Percentiles rank a stretch among this genome's conserved stretches.
Conservation (phyloP, 2,329 filamentous ascomycete genomes). For the Paramyrothecium roridum region DNA sequence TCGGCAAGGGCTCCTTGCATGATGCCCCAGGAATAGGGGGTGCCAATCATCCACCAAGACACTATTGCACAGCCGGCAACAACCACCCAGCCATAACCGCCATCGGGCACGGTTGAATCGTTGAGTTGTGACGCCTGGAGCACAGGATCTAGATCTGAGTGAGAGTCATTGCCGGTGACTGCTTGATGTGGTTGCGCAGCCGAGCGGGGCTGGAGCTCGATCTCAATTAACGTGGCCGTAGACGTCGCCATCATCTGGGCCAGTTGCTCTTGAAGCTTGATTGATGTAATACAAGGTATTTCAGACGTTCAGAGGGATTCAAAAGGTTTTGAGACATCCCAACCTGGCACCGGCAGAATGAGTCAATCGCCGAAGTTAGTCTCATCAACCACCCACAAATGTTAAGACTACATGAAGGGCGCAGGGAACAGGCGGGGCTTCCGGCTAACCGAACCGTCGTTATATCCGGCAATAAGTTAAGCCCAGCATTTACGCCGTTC, state of each 20-base stretch:
- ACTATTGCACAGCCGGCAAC: constrained; percentile 47
- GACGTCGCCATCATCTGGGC: background rate
- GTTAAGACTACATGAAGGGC: too few relatives aligned
- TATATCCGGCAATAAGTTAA: too few relatives aligned
- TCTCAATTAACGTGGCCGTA: background rate
- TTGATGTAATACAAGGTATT: background rate
- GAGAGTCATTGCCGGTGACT: background rate
- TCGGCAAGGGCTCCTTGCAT: constrained; percentile 55
- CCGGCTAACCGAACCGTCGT: too few relatives aligned
- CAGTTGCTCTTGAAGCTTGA: too few relatives aligned
- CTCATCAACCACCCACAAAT: too few relatives aligned
- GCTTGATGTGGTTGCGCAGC: background rate
- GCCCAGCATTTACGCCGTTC: too few relatives aligned
- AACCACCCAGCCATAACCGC: constrained; percentile 55
- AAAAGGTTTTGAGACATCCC: too few relatives aligned
- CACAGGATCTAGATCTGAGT: constrained; percentile 6
- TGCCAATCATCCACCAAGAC: constrained; percentile 56
- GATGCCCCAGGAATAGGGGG: constrained; percentile 57
- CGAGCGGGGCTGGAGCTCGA: background rate
- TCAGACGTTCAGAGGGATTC: too few relatives aligned
- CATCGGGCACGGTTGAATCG: constrained; percentile 47
- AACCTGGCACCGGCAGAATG: too few relatives aligned
- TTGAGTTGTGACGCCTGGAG: constrained; percentile 40
- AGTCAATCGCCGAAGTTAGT: too few relatives aligned
- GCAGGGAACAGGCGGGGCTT: too few relatives aligned